A percentile compares a stretch with the other conserved stretches of the same genome.
Evolutionary conservation across 768 basidiomycete genomes (phyloP).

Genomic region (Mycena alexandri): DNA sequence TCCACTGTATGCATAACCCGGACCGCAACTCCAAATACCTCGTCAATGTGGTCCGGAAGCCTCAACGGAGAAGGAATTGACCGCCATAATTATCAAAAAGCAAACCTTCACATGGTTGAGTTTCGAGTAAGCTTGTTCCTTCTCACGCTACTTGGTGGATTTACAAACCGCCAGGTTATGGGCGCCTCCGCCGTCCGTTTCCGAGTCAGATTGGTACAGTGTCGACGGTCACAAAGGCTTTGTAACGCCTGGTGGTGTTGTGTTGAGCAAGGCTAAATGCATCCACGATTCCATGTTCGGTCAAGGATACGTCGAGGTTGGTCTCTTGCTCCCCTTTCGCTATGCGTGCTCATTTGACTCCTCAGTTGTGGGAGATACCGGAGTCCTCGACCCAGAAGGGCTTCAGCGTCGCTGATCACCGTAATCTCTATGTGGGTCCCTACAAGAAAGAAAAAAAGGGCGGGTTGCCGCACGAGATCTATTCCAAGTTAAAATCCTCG

Average conservation of each 20-base stretch:
- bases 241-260: neutral
- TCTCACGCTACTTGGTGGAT: too few species aligned
- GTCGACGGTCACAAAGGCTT: slow-evolving; percentile 7
- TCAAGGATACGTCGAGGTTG: slow-evolving; percentile 1
- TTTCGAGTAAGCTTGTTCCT: slow-evolving; percentile 8
- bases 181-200: neutral
- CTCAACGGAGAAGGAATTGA: slow-evolving; percentile 13
- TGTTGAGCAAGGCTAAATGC: slow-evolving; percentile 2
- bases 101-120: neutral
- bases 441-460: slow-evolving; percentile 2
- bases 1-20: neutral
- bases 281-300: slow-evolving; percentile 7
- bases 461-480: slow-evolving; percentile 9
- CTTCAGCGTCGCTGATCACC: slow-evolving; percentile 5
- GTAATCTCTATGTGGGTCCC: slow-evolving; percentile 3
- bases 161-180: neutral
- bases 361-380: neutral
- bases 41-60: neutral
- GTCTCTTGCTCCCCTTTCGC: neutral
- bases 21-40: neutral
- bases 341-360: neutral
- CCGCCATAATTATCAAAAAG: neutral
- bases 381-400: slow-evolving; percentile 2
- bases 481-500: neutral
- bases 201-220: neutral